Base-by-base conservation (phyloP, 106 monocot genomes). In the Xerophyta viscosa region DNA sequence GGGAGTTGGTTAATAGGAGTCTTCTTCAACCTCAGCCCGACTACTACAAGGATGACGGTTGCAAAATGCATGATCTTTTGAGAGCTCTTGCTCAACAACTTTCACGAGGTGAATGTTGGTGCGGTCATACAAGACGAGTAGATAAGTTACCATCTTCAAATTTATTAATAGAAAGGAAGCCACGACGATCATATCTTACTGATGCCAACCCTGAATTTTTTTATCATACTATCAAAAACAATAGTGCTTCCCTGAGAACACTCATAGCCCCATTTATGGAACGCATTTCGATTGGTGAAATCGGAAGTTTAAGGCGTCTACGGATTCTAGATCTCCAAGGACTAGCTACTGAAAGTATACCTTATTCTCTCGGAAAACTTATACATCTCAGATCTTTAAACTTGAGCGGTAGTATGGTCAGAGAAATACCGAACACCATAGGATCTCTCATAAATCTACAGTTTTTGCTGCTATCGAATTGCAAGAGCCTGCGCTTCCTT, bases 371-470 rank as follows among this genome's bases (percentile, higher is more conserved):
- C n/a, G 37, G 29, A 15, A 27, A 22, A 14, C 41, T 71, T 1
- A 9, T 28, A 31, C 56, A 57, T 20, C 33, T 71, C 8, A 55
- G 70, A 17, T 57, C 27, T 51, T 27, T 71, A 0, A 24, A 56
- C n/a, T 47, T 71, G 6, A 33, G 26, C 0, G n/a, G 13, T 18
- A 41, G 46, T 3, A 20, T 6, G 21, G 36, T 71, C 15, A 29
- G 3, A 2, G 14, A 8, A 47, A 9, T 71, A 21, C 70, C 63
- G n/a, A 39, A 71, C 29, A 29, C 18, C 33, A 62, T 71, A 41
- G 63, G 56, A 36, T 6, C 36, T 10, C 70, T 71, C 2, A 39
- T 13, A 28, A 56, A 57, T 25, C 57, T 71, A 29, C 63, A 63
- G 20, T 37, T 29, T 31, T 23, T 68, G 1, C 25, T 27, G 17